These are phyloP conservation scores for Kazachstania sp. DNA, from an alignment of 1,139 yeast species.

Conservation along the genomic window DNA sequence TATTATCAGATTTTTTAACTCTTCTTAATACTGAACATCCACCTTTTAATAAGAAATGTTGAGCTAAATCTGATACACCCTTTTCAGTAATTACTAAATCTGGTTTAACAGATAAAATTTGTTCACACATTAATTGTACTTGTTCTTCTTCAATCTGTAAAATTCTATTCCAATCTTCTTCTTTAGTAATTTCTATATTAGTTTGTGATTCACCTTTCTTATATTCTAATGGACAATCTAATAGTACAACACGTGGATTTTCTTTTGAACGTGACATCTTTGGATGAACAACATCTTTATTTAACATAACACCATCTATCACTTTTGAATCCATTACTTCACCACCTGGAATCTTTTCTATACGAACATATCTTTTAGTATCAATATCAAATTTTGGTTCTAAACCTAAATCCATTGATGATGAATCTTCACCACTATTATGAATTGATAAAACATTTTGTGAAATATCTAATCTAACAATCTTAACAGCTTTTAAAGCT, in stretches of 20 bases:
- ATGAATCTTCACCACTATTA: slow-evolving; percentile 35
- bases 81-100: slow-evolving; percentile 94
- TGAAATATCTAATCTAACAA: slow-evolving; percentile 63
- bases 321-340: slow-evolving; percentile 85
- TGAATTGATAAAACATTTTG: slow-evolving; percentile 40
- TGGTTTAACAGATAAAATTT: slow-evolving; percentile 76
- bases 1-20: slow-evolving; percentile 91
- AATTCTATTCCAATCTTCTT: slow-evolving; percentile 93
- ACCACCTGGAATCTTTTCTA: slow-evolving; percentile 97
- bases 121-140: slow-evolving; percentile 78
- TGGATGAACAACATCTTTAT: slow-evolving; percentile 97
- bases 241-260: slow-evolving; percentile 77
- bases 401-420: no score
- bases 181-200: slow-evolving; percentile 92
- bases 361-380: slow-evolving; percentile 82
- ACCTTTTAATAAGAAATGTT: slow-evolving; percentile 88
- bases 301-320: slow-evolving; percentile 83
- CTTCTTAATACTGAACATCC: slow-evolving; percentile 91
- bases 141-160: slow-evolving; percentile 98
- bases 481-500: slow-evolving; percentile 80
- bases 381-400: slow-evolving; percentile 55
- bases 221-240: slow-evolving; percentile 96
- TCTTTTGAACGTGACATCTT: slow-evolving; percentile 86
- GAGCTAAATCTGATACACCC: slow-evolving; percentile 97
- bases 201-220: slow-evolving; percentile 99